Evolutionary conservation across 495 filamentous ascomycete species (phyloP).

Genomic region (Podospora didyma): DNA sequence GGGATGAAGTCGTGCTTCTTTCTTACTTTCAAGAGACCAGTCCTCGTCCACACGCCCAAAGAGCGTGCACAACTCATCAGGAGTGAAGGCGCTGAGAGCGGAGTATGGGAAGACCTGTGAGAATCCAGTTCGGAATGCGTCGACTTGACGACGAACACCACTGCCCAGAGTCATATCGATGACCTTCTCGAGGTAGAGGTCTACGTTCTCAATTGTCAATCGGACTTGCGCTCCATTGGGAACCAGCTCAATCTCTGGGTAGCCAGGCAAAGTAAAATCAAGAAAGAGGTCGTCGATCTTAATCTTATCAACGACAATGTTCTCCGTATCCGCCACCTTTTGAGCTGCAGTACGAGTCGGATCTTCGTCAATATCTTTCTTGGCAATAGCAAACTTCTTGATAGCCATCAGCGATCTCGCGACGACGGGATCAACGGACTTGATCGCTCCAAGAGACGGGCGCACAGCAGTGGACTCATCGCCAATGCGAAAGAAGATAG

Average conservation of each 20-base stretch:
- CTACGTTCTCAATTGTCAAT: constrained; percentile 88
- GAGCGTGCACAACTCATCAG: constrained; percentile 91
- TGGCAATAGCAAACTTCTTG: constrained; percentile 79
- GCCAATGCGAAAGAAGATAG: constrained; percentile 94
- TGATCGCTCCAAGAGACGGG: constrained; percentile 88
- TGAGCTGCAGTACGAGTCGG: constrained; percentile 57
- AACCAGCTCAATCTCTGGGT: constrained; percentile 82
- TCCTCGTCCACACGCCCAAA: constrained; percentile 95
- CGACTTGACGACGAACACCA: constrained; percentile 84
- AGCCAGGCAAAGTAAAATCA: constrained; percentile 93
- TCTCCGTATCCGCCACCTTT: constrained; percentile 63
- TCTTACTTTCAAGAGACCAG: constrained; percentile 93
- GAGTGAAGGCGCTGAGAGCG: constrained; percentile 89
- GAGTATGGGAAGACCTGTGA: constrained; percentile 96
- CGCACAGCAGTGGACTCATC: constrained; percentile 67
- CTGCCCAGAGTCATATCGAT: constrained; percentile 85
- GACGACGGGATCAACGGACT: constrained; percentile 80
- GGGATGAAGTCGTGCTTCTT: background rate
- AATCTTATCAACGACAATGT: constrained; percentile 68
- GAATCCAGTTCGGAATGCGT: constrained; percentile 88
- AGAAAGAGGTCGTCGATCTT: constrained; percentile 82
- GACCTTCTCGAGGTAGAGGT: constrained; percentile 79
- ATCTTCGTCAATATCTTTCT: constrained; percentile 75
- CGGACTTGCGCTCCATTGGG: constrained; percentile 64
- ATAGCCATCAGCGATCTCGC: constrained; percentile 82